Evolutionary conservation across 2,329 filamentous ascomycete species (phyloP), one percentile per base, ranked within the genome.

Genomic region (Calonectria naviculata): DNA sequence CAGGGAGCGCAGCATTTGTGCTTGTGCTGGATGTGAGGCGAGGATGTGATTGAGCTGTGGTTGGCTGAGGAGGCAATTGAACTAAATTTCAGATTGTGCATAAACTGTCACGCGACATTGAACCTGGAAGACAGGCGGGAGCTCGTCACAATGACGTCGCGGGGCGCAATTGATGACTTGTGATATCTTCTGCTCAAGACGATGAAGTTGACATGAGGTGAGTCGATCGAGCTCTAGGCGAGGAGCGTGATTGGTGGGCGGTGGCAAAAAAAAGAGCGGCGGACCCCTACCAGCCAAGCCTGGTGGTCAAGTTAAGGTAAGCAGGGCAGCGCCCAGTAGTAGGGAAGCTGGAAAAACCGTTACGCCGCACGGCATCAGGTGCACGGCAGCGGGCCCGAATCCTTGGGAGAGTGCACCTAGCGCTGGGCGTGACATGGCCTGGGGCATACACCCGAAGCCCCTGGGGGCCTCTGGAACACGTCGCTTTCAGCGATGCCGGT

Each of bases 1-100:
- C 41, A 78, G 67, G 21, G 70, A 74, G 65, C 75, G 76, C 77
- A 78, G 78, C 49, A 60, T 66, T 67, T 54, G n/a, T n/a, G n/a
- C n/a, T 31, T 26, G 49, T 8, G 49, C 12, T 28, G 56, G 41
- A 68, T 56, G 68, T 61, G 71, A 68, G 31, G 46, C 31, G 47
- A n/a, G 62, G 34, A 63, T 26, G 66, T 47, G 49, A 47, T 46
- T 28, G 56, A 42, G n/a, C n/a, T 38, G 24, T 10, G 61, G 61
- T 19, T 9, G 38, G 38, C 42, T 60, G 46, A 26, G 38, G 26
- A 17, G 38, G 24, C 26, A 49, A 56, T 24, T 67, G 62, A 47
- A 34, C 24, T 26, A 63, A 34, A 29, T 12, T 4, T 10, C 31
- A 38, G 52, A n/a, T 38, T 29, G 34, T 38, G 52, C 52, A 38